Base-by-base conservation (phyloP, 352 stramenopile genomes). In the Phytopythium litorale region DNA sequence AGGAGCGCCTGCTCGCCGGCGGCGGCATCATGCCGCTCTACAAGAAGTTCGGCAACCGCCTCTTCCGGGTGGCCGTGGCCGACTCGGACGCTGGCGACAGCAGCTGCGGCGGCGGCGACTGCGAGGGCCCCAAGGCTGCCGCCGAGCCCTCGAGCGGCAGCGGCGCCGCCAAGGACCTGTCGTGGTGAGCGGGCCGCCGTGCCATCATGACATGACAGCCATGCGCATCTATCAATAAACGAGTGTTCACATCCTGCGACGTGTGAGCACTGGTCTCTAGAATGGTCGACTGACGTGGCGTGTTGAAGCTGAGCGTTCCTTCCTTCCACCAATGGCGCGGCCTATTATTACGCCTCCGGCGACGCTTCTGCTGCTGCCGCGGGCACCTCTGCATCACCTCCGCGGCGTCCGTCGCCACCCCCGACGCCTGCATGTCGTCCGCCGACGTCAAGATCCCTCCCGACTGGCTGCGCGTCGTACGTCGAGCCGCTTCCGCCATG, bases 11-110 rank as follows among this genome's bases (percentile, higher is more conserved):
- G 65, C 72, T 95, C 33, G 81, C 81, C 6, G 86, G 86, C 7
- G 86, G 86, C 38, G 86, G 86, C 59, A 91, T 95, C 75, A 91
- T 92, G 82, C 81, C 86, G 57, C 71, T 95, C 33, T 95, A 91
- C 78, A 89, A 89, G 64, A 90, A 91, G 73, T 93, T 90, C 37
- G 82, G 82, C 67, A 91, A 91, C 73, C 77, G 79, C 43, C 79
- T 95, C 60, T 95, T 95, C 67, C 86, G 86, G 23, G 86, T 92
- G 51, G 86, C 86, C 11, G 82, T 95, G 59, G 78, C 91, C 58
- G 81, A 92, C 52, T 75, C 82, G 32, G 66, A 52, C 33, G 65
- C 49, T 8, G 63, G 68, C 30, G 71, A 73, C 45, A 68, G 67
- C 38, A 75, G 70, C 59, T 86, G 77, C 21, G 68, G 73, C 58